Base-by-base conservation (phyloP, 257 asterid genomes). In the Ocimum tenuiflorum region DNA sequence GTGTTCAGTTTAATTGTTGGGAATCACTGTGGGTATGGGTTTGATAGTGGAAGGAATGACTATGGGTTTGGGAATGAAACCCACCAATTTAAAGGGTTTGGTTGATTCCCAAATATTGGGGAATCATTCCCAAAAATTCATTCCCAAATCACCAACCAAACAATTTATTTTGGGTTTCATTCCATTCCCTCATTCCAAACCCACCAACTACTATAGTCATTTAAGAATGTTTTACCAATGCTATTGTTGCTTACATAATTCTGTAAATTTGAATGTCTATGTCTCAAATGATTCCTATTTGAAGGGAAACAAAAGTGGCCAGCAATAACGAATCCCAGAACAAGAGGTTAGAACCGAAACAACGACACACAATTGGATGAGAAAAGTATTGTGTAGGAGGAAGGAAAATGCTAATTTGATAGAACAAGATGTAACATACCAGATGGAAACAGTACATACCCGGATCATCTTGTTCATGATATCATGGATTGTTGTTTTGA, bases 401-500 rank as follows among this genome's bases (percentile, higher is more conserved):
- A 60, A 69, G 8, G 52, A 57, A 50, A 38, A 19, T 22, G 41
- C 20, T 42, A 18, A 64, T 47, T 57, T 2, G 31, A 54, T 20
- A 49, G 60, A 27, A 48, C 43, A 56, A 53, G 62, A 65, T 54
- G 13, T 49, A 55, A 71, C 51, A 39, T 56, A 63, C 43, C 17
- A 24, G 17, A 49, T 23, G 56, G 56, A 63, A n/a, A n/a, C 15
- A 20, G 11, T 51, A 75, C 89, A 59, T 43, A 94, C 99, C 90
- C 75, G 85, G 49, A 94, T 94, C 97, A 94, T 90, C 80, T 83
- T 86, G 95, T 81, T 94, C 97, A 94, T 94, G 78, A 88, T 86
- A 74, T 90, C 97, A 52, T 94, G 99, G 56, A 94, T 83, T 48
- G 99, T 94, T 74, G 99, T 90, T 82, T 94, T 94, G 82, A 90